Base-by-base conservation (phyloP, 305 asterid genomes). In the Withania somnifera region DNA sequence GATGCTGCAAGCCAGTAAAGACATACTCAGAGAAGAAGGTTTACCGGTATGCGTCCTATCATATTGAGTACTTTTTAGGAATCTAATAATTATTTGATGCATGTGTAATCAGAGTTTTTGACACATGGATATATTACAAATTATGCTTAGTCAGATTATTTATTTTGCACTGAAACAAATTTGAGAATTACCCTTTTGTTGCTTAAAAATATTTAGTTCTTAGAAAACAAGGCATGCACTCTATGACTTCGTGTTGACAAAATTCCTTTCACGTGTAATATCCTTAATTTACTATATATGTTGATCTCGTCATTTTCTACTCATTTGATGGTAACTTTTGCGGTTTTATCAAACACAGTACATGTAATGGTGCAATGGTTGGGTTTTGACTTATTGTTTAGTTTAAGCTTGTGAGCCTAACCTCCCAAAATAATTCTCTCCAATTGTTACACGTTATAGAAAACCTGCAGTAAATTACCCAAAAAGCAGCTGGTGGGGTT, bases 11-110 rank as follows among this genome's bases (percentile, higher is more conserved):
- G 99, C 99, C 82, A 83, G 94, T 76, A 93, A 87, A 90, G 97
- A 92, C 92, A 95, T 93, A 69, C 89, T 95, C 77, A 88, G 97
- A 89, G 99, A 95, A 89, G 99, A 95, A 90, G 97, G 99, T 81
- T 91, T 91, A 40, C 89, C 85, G 97, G 98, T 95, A 89, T 77
- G 28, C 22, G 14, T 47, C 42, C 79, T 47, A 45, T 4, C 42
- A 73, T 47, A 45, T 26, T 26, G 58, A 28, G 40, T 2, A 47
- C 26, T 47, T 47, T 64, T 1, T 45, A 24, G 60, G 42, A 8
- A 14, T 47, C 60, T 73, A 2, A 42, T 42, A 13, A 6, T 42
- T 71, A 3, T 71, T 42, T 71, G 57, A 71, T 42, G 38, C 78
- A 45, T 22, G 78, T 42, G 11, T 24, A 19, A 14, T 69, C 57